These are phyloP conservation scores for Ascomycota sp. DNA, from an alignment of 2,329 filamentous ascomycete genomes.

Conservation along the genomic window DNA sequence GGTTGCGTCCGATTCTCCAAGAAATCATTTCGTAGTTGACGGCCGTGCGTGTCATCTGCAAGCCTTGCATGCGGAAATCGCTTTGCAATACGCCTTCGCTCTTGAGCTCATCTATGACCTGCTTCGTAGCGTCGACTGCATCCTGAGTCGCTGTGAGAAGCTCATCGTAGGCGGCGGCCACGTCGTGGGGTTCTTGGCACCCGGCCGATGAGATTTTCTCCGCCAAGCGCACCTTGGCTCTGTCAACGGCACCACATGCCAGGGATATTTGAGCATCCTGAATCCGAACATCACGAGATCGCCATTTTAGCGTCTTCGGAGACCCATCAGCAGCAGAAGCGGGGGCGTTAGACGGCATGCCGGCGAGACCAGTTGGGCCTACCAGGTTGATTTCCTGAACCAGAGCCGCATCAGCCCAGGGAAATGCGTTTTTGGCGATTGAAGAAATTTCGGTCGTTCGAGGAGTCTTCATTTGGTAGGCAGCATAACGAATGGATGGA, in stretches of 20 bases:
- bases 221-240: slow-evolving; percentile 27
- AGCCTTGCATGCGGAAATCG: slow-evolving; percentile 72
- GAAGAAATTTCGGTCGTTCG: slow-evolving; percentile 63
- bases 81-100: slow-evolving; percentile 68
- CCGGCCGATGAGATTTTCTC: slow-evolving; percentile 23
- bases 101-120: slow-evolving; percentile 75
- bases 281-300: slow-evolving; percentile 65
- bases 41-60: slow-evolving; percentile 81
- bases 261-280: slow-evolving; percentile 85
- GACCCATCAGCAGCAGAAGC: slow-evolving; percentile 30
- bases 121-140: slow-evolving; percentile 80
- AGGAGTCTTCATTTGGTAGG: slow-evolving; percentile 77
- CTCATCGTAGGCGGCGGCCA: slow-evolving; percentile 75
- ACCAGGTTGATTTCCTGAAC: slow-evolving; percentile 48
- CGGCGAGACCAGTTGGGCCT: slow-evolving; percentile 40
- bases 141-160: slow-evolving; percentile 83
- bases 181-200: slow-evolving; percentile 36
- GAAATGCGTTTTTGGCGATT: slow-evolving; percentile 64
- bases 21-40: slow-evolving; percentile 88
- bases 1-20: slow-evolving; percentile 85
- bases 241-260: slow-evolving; percentile 50
- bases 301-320: slow-evolving; percentile 67
- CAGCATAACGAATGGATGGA: slow-evolving; percentile 81
- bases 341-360: slow-evolving; percentile 25
- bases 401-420: slow-evolving; percentile 38